Evolutionary conservation across 2,329 filamentous ascomycete species (phyloP).

Genomic region (Phyllosticta citriasiana): DNA sequence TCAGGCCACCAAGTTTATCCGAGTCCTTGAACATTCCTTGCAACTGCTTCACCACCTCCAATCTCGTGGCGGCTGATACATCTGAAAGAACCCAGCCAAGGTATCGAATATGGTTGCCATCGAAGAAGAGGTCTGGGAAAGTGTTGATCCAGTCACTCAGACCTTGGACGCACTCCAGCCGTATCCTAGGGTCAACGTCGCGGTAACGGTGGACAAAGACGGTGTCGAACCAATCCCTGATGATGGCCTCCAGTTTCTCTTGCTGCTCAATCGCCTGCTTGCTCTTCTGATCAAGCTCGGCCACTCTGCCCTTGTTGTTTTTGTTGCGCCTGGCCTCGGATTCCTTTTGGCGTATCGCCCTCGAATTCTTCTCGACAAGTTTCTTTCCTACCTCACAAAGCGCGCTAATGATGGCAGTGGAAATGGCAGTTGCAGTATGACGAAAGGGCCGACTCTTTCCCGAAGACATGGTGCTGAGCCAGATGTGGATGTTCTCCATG

Average conservation of each 20-base stretch:
- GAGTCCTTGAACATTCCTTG: conserved; percentile 69
- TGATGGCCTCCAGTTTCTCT: conserved; percentile 57
- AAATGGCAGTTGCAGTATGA: conserved; percentile 83
- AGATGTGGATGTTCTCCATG: conserved; percentile 80
- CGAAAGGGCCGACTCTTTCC: conserved; percentile 80
- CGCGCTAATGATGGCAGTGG: conserved; percentile 67
- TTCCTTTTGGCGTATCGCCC: conserved; percentile 68
- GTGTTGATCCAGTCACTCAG: conserved; percentile 81
- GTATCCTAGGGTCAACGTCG: conserved; percentile 81
- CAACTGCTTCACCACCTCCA: conserved; percentile 81
- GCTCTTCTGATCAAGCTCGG: conserved; percentile 62
- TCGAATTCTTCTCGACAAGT: conserved; percentile 62
- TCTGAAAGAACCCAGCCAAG: conserved; percentile 94
- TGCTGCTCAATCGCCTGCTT: conserved; percentile 60
- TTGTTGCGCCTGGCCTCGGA: conserved; percentile 62
- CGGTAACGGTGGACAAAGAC: conserved; percentile 94
- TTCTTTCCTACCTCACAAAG: conserved; percentile 64
- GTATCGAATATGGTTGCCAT: conserved; percentile 83
- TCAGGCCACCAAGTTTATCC: conserved; percentile 64
- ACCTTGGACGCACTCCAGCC: conserved; percentile 77
- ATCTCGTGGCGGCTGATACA: conserved; percentile 58
- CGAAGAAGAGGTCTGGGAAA: conserved; percentile 80
- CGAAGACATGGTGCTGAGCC: conserved; percentile 86
- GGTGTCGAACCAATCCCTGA: conserved; percentile 82
- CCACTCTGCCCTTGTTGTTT: conserved; percentile 69